These are phyloP conservation scores for Neofusicoccum laricinum DNA, from an alignment of 2,329 filamentous ascomycete genomes.

Conservation along the genomic window DNA sequence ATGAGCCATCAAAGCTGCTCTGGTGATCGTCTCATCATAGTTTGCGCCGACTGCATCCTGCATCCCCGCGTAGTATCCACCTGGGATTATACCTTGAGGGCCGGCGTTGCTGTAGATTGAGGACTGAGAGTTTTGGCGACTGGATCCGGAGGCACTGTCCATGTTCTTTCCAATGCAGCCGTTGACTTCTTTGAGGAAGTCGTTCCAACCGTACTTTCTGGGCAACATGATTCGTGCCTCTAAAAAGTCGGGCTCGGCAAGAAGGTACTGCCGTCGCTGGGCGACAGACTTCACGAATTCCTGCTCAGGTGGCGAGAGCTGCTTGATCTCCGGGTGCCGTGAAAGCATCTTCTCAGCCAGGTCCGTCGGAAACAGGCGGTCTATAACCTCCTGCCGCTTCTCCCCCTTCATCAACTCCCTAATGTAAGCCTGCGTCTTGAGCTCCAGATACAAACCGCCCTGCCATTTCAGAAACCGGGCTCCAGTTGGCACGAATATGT, in stretches of 20 bases:
- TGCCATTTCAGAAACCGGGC: constrained; percentile 58
- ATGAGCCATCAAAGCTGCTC: constrained; percentile 21
- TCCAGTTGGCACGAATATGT: constrained; percentile 61
- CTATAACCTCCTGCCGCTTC: constrained; percentile 52
- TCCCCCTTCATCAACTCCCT: constrained; percentile 44
- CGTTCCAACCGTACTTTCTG: constrained; percentile 62
- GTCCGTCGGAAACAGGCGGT: constrained; percentile 58
- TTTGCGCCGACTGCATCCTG: constrained; percentile 4
- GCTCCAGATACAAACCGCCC: constrained; percentile 59
- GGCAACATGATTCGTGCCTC: constrained; percentile 51
- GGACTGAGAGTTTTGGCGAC: constrained; percentile 18
- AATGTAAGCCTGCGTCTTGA: constrained; percentile 67
- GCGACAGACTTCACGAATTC: constrained; percentile 45
- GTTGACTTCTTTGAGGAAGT: constrained; percentile 57
- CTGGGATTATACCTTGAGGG: not conserved
- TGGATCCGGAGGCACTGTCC: constrained; percentile 45
- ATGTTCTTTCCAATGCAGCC: constrained; percentile 59
- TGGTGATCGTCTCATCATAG: constrained; percentile 20
- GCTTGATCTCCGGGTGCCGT: constrained; percentile 52
- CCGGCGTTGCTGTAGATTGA: constrained; percentile 11
- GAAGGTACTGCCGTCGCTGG: constrained; percentile 53
- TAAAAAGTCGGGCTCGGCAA: constrained; percentile 34
- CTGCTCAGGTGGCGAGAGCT: constrained; percentile 56
- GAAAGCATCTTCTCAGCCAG: constrained; percentile 53
- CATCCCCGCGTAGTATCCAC: constrained; percentile 10